These are phyloP conservation scores for Backusella liffmaniae DNA, from an alignment of 192 early-diverging fungal species.

Conservation along the genomic window DNA sequence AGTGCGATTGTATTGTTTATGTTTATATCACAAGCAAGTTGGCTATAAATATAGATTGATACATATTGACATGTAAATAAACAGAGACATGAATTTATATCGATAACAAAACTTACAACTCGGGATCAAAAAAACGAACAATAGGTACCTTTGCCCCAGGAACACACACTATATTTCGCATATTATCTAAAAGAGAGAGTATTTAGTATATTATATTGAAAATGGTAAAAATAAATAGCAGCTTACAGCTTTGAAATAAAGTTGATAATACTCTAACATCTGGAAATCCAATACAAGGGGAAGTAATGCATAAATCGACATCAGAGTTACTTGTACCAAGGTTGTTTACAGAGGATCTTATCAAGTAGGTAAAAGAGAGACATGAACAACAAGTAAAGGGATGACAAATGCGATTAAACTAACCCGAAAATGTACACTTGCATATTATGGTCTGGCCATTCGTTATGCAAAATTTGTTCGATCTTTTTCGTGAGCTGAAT, in stretches of 20 bases:
- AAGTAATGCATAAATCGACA: constrained; percentile 90
- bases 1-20: constrained; percentile 90
- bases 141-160: constrained; percentile 89
- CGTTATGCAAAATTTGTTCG: constrained; percentile 68
- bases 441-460: constrained; percentile 81
- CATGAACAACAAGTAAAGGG: neutral
- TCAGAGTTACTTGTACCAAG: constrained; percentile 82
- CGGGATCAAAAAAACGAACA: constrained; percentile 87
- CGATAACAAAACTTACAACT: constrained; percentile 55
- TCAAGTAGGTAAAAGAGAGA: neutral
- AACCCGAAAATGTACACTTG: constrained; percentile 87
- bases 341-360: constrained; percentile 82
- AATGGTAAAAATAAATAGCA: neutral
- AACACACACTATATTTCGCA: constrained; percentile 76
- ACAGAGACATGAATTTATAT: neutral
- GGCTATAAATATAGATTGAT: constrained; percentile 33
- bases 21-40: constrained; percentile 87
- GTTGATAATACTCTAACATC: constrained; percentile 73
- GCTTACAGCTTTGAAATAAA: constrained; percentile 66
- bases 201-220: too few species aligned
- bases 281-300: constrained; percentile 70
- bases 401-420: constrained; percentile 9
- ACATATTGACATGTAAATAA: neutral
- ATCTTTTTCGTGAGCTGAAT: constrained; percentile 78
- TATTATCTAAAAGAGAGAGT: constrained; percentile 56